Evolutionary conservation across 129 eudicot species (phyloP).

Genomic region (Helianthus tuberosus): DNA sequence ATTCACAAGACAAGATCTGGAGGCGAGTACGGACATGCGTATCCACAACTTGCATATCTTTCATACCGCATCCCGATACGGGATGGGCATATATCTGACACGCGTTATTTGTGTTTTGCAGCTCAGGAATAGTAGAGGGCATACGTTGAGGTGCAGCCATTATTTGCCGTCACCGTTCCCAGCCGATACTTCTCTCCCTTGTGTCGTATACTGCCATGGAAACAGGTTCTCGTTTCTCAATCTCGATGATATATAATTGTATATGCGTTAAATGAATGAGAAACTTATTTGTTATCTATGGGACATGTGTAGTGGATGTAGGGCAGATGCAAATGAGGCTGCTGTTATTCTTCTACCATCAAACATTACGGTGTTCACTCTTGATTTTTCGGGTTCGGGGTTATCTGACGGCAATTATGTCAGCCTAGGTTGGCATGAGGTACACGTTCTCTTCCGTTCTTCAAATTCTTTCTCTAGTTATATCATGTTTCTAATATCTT

Average conservation of each 20-base stretch:
- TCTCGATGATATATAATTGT: neutral
- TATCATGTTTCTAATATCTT: constrained; percentile 16
- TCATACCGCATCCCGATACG: neutral
- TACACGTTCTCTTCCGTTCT: constrained; percentile 16
- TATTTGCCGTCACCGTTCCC: constrained; percentile 77
- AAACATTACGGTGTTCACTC: constrained; percentile 85
- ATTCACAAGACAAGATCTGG: constrained; percentile 83
- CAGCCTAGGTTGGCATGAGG: constrained; percentile 99
- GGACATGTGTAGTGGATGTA: constrained; percentile 71
- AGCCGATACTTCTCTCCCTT: constrained; percentile 67
- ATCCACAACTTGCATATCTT: neutral
- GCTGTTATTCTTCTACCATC: constrained; percentile 90
- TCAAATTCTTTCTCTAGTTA: neutral
- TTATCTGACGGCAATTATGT: constrained; percentile 89
- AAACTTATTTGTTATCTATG: constrained; percentile 28
- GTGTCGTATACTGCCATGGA: constrained; percentile 98
- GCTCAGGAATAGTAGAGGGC: constrained; percentile 84
- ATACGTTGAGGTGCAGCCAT: constrained; percentile 79
- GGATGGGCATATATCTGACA: constrained; percentile 5
- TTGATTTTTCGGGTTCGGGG: constrained; percentile 99
- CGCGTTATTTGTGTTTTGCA: constrained; percentile 44
- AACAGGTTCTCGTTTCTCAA: constrained; percentile 58
- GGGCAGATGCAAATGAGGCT: constrained; percentile 97
- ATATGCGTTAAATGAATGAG: neutral
- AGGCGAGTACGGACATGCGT: constrained; percentile 75